Conservation (phyloP, 2,329 filamentous ascomycete genomes). For the Teratosphaeria destructans region DNA sequence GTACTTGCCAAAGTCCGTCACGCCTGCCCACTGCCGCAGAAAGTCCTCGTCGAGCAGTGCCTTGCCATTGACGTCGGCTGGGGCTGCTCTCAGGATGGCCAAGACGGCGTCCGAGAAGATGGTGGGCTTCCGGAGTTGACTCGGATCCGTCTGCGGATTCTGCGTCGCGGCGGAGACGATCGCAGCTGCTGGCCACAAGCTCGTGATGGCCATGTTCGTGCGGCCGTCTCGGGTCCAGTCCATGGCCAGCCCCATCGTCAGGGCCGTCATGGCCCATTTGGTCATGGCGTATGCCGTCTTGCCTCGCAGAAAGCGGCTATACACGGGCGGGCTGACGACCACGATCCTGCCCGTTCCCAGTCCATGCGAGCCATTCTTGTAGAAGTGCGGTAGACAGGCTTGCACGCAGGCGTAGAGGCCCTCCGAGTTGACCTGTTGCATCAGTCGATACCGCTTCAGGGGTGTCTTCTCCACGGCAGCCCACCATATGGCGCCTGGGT, state of each 20-base stretch:
- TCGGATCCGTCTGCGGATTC: slow-evolving; percentile 24
- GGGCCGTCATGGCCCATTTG: slow-evolving; percentile 71
- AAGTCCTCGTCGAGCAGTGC: slow-evolving; percentile 75
- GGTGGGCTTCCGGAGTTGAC: slow-evolving; percentile 31
- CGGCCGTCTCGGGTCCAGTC: slow-evolving; percentile 61
- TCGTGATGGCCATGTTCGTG: slow-evolving; percentile 63
- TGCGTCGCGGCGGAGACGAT: slow-evolving; percentile 69
- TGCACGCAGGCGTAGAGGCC: slow-evolving; percentile 67
- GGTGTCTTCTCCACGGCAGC: slow-evolving; percentile 59
- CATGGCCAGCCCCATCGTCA: slow-evolving; percentile 74
- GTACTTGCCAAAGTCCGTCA: slow-evolving; percentile 65
- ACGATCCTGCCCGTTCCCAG: slow-evolving; percentile 51
- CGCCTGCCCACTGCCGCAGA: slow-evolving; percentile 50
- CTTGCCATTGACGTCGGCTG: slow-evolving; percentile 55
- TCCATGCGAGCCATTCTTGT: slow-evolving; percentile 32
- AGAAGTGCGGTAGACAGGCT: slow-evolving; percentile 56
- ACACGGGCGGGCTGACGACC: slow-evolving; percentile 75
- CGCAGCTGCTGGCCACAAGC: slow-evolving; percentile 67
- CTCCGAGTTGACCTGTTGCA: slow-evolving; percentile 65
- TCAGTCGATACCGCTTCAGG: slow-evolving; percentile 44
- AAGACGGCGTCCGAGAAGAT: slow-evolving; percentile 75
- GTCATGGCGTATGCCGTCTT: slow-evolving; percentile 74
- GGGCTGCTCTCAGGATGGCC: slow-evolving; percentile 54
- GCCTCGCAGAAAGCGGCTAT: slow-evolving; percentile 72
- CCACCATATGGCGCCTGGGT: slow-evolving; percentile 70